Evolutionary conservation across 2,329 filamentous ascomycete species (phyloP).

Genomic region (Fusarium sp.): DNA sequence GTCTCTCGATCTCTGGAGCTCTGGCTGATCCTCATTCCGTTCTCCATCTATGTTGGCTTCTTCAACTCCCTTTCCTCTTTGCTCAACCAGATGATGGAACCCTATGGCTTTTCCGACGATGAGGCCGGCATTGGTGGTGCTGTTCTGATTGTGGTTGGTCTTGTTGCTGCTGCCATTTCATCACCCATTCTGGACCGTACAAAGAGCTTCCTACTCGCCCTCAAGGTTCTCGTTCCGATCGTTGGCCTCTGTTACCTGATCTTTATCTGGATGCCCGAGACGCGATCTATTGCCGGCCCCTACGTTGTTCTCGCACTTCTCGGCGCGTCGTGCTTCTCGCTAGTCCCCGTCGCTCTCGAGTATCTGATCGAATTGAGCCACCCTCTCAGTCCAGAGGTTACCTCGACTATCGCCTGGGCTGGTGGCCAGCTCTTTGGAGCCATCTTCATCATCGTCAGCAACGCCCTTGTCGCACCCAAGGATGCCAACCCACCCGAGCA

Average conservation of each 20-base stretch:
- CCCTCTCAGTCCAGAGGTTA: conserved; percentile 87
- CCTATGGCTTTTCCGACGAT: conserved; percentile 86
- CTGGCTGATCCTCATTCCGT: conserved; percentile 85
- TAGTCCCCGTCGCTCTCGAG: conserved; percentile 89
- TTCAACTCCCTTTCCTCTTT: conserved; percentile 94
- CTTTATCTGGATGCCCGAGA: conserved; percentile 81
- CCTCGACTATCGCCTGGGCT: conserved; percentile 85
- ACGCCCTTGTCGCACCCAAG: conserved; percentile 73
- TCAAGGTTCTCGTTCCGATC: conserved; percentile 81
- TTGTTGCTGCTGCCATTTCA: conserved; percentile 79
- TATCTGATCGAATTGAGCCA: conserved; percentile 89
- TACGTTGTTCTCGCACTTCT: conserved; percentile 82
- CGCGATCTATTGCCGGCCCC: conserved; percentile 72
- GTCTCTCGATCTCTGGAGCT: conserved; percentile 74
- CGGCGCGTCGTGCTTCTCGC: conserved; percentile 81
- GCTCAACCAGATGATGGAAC: conserved; percentile 88
- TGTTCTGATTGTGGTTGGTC: conserved; percentile 87
- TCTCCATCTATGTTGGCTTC: conserved; percentile 85
- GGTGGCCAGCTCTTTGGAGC: conserved; percentile 88
- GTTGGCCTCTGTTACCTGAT: conserved; percentile 79
- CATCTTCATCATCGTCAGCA: conserved; percentile 85
- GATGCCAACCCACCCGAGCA: conserved; percentile 71
- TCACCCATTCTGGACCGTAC: conserved; percentile 88
- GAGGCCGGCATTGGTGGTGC: conserved; percentile 92
- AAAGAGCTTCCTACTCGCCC: conserved; percentile 79